Base-by-base conservation (phyloP, 1,284 basidiomycete species). In the Calocybe gambosa region DNA sequence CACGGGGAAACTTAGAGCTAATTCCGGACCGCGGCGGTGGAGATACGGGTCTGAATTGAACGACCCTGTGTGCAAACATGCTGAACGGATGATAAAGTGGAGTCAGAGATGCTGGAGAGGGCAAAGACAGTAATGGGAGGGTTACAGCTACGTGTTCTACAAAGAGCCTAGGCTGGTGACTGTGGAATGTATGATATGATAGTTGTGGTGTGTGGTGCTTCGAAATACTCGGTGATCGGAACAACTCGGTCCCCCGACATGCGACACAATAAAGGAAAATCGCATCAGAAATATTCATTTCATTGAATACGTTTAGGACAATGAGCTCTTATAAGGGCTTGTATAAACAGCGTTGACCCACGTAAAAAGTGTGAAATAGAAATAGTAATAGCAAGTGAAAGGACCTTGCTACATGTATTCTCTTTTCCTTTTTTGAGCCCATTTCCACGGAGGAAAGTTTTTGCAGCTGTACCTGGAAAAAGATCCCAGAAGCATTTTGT, bases 391-490 rank as follows among this genome's bases (percentile, higher is more conserved):
- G 13, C n/a, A 34, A 31, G 12, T 31, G 3, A 13, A n/a, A 34
- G 15, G 13, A 13, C 31, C 31, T 10, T 29, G 8, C n/a, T 15
- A 34, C 15, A 15, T 31, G 29, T 8, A 12, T 8, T n/a, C 13
- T 34, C n/a, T 7, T 2, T n/a, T 13, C n/a, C 15, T 13, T 50
- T 46, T 53, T 42, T 26, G 43, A 26, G 38, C 20, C 47, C 46
- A 55, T 43, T 45, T 53, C 47, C 39, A 53, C 48, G 58, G 58
- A 54, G 56, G 51, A 58, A 60, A 45, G 45, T 51, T 62, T 60
- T 58, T 59, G 19, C 49, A 57, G 57, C 48, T 35, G 60, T 64
- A 62, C 62, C 64, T 67, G 61, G 57, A 63, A 67, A 64, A 62
- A 63, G 61, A 62, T 65, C 55, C 45, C 47, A 60, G 57, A 60